Conservation (phyloP, 2,329 filamentous ascomycete genomes). For the Venturia oleaginea region DNA sequence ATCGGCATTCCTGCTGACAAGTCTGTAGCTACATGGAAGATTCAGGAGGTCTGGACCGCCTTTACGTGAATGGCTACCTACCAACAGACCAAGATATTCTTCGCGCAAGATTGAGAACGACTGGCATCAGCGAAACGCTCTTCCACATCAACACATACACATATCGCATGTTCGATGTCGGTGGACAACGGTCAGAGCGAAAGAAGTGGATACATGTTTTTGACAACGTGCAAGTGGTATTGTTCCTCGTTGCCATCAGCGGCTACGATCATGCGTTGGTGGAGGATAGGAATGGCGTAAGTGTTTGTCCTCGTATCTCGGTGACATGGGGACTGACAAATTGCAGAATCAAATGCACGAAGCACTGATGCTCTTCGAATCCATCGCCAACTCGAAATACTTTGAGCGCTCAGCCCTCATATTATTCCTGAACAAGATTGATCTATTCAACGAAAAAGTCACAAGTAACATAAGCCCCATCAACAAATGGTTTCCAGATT, state of each 20-base stretch:
- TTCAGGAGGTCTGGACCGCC: constrained; percentile 46
- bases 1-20: constrained; percentile 8
- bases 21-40: constrained; percentile 4
- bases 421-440: constrained; percentile 46
- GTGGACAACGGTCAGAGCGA: constrained; percentile 82
- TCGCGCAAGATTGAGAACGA: constrained; percentile 80
- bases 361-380: constrained; percentile 45
- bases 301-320: constrained; percentile 27
- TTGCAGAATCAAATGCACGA: constrained; percentile 46
- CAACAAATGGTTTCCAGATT: constrained; percentile 42
- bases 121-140: constrained; percentile 89
- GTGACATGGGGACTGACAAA: not conserved
- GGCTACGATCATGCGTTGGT: constrained; percentile 95
- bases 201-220: constrained; percentile 99
- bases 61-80: constrained; percentile 62
- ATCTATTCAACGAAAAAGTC: constrained; percentile 43
- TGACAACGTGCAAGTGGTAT: constrained; percentile 82
- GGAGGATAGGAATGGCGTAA: constrained; percentile 90
- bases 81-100: constrained; percentile 93
- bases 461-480: constrained; percentile 37
- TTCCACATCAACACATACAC: constrained; percentile 88
- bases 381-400: constrained; percentile 44
- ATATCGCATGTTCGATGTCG: constrained; percentile 95
- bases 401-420: constrained; percentile 44
- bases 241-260: constrained; percentile 91